phyloP scores from a whole-genome alignment of 2,329 filamentous ascomycete genomes.

The Tolypocladium endophyticum region DNA sequence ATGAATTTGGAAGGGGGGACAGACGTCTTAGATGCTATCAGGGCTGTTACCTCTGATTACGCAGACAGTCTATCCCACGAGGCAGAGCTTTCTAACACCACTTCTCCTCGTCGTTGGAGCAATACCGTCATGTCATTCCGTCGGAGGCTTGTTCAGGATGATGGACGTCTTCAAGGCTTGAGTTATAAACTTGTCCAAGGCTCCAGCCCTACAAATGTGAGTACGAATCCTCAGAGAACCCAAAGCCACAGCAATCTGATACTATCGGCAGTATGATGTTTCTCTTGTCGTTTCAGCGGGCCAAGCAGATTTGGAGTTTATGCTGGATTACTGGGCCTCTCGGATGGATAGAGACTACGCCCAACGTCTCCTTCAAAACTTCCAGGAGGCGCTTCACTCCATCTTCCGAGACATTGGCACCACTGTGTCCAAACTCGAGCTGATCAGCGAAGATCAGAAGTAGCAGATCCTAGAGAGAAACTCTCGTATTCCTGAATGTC shows the following conservation, averaged over 20 bases:
- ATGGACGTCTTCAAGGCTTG: not conserved
- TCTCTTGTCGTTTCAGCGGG: not conserved
- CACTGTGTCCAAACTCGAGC: not conserved
- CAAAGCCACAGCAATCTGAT: not conserved
- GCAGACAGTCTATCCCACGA: not conserved
- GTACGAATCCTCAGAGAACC: not conserved
- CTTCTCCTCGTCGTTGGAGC: not conserved
- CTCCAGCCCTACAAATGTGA: not conserved
- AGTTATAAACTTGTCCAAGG: not conserved
- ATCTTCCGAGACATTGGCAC: not conserved
- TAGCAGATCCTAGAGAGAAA: not conserved
- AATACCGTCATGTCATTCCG: not conserved
- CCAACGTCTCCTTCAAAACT: not conserved
- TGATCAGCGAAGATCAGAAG: not conserved
- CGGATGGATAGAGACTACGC: not conserved
- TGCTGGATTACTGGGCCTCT: not conserved
- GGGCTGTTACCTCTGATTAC: not conserved
- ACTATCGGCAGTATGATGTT: not conserved
- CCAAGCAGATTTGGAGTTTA: not conserved
- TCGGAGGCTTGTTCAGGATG: not conserved
- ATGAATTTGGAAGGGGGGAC: not conserved
- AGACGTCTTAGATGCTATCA: not conserved
- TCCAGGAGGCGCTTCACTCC: not conserved
- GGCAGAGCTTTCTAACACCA: not conserved
- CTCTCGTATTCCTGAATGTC: conserved; percentile 1